phyloP scores from a whole-genome alignment of 2,329 filamentous ascomycete species.

The Monosporascus sp. region DNA sequence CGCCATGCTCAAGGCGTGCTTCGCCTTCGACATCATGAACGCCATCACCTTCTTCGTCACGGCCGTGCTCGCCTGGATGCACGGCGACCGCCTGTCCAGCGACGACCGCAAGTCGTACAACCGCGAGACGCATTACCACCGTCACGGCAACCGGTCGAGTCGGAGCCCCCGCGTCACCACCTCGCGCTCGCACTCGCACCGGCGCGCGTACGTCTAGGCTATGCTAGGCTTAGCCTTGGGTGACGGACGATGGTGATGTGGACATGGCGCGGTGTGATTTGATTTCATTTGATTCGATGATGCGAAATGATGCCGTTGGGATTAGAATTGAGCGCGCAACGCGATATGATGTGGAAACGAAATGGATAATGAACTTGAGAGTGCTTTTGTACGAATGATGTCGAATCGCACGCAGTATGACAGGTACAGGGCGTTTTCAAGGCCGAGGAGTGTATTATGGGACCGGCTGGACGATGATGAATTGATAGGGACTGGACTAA shows the following conservation, averaged over 20 bases:
- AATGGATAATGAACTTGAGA: no score
- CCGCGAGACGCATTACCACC: constrained; percentile 43
- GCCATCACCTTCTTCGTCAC: constrained; percentile 75
- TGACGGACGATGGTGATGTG: neutral
- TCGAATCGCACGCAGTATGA: no score
- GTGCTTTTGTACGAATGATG: no score
- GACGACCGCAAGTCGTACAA: constrained; percentile 32
- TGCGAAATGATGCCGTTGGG: no score
- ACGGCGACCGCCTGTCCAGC: constrained; percentile 39
- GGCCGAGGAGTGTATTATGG: no score
- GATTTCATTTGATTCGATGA: no score
- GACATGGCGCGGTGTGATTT: neutral
- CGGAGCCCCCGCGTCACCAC: constrained; percentile 27
- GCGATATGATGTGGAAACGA: no score
- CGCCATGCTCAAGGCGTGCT: constrained; percentile 85
- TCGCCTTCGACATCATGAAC: constrained; percentile 88
- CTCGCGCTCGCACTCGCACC: constrained; percentile 41
- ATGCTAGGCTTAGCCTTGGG: neutral
- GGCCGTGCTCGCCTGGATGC: constrained; percentile 60
- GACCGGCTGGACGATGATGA: no score
- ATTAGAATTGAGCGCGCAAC: no score
- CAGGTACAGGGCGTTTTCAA: no score
- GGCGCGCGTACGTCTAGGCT: constrained; percentile 43
- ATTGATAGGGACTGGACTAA: no score
- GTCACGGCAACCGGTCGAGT: constrained; percentile 37